Evolutionary conservation across 345 rosid species (phyloP), one percentile per base, ranked within the genome.

Genomic region (Pelargonium nanum): DNA sequence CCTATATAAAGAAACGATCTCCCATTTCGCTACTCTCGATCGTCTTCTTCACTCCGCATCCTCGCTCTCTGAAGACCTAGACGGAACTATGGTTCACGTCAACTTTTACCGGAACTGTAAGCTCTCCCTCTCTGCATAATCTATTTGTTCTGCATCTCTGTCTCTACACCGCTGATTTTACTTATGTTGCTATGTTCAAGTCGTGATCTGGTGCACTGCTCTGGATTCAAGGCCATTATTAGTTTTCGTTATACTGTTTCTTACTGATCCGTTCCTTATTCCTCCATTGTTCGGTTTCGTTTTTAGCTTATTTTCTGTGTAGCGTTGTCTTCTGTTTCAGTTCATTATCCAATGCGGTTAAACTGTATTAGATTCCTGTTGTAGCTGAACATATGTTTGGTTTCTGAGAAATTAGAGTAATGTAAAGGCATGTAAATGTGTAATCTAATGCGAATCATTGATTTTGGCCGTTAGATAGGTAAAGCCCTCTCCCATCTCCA

Each of bases 31-130:
- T 12, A 8, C 15, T 40, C 48, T 10, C 48, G 48, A n/a, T 40
- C 48, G 48, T 12, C 48, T 40, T 40, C 48, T 40, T 58, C 52
- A 45, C n/a, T 24, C 23, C 7, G 54, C 5, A 26, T 65, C 19
- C 21, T 48, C 57, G 58, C 24, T 17, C 58, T 23, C 57, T 9
- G 55, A 52, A 21, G n/a, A 52, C 7, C 21, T n/a, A 4, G 68
- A 34, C 57, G 6, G 13, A 55, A 59, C 73, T 56, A 75, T 79
- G 80, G 80, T 79, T 50, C 80, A 79, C 66, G 80, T 75, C 66
- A 62, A 61, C 25, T 75, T 75, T 68, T 78, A 73, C 61, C 68
- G 80, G 57, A 79, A 79, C 72, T 75, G 80, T 79, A 73, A 70
- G 79, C 19, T 55, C 56, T n/a, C 30, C 12, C 26, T n/a, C 40